Conservation (phyloP, 148 eudicot species). For the Persicaria maculosa region DNA sequence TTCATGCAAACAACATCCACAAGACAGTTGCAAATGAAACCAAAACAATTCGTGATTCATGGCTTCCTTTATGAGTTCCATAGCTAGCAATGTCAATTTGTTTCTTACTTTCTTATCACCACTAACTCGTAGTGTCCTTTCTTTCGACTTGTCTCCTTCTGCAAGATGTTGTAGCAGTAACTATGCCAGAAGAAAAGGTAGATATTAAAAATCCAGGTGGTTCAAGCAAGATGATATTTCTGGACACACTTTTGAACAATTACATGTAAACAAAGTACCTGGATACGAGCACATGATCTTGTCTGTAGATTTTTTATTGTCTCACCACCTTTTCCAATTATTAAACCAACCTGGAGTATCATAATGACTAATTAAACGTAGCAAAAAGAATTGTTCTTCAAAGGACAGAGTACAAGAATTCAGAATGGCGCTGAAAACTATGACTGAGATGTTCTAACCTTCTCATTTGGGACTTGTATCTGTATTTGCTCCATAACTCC, state of each 20-base stretch:
- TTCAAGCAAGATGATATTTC: not conserved
- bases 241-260: not conserved
- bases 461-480: no score
- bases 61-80: slow-evolving; percentile 84
- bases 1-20: not conserved
- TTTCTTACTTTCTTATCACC: slow-evolving; percentile 87
- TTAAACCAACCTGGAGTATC: no score
- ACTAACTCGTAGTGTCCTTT: slow-evolving; percentile 74
- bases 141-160: slow-evolving; percentile 70
- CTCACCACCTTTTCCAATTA: no score
- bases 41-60: slow-evolving; percentile 70
- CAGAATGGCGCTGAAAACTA: no score
- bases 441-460: no score
- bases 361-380: no score
- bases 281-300: slow-evolving; percentile 95
- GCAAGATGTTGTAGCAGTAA: slow-evolving; percentile 66
- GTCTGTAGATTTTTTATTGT: no score
- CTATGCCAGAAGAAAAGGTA: slow-evolving; percentile 22
- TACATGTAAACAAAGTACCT: slow-evolving; percentile 39
- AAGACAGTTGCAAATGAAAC: not conserved
- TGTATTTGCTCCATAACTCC: no score
- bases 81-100: slow-evolving; percentile 76
- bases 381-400: no score
- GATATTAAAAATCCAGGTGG: not conserved
- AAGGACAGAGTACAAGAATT: no score